phyloP scores from a whole-genome alignment of 2,329 filamentous ascomycete species.

The Penicillium glabrum region DNA sequence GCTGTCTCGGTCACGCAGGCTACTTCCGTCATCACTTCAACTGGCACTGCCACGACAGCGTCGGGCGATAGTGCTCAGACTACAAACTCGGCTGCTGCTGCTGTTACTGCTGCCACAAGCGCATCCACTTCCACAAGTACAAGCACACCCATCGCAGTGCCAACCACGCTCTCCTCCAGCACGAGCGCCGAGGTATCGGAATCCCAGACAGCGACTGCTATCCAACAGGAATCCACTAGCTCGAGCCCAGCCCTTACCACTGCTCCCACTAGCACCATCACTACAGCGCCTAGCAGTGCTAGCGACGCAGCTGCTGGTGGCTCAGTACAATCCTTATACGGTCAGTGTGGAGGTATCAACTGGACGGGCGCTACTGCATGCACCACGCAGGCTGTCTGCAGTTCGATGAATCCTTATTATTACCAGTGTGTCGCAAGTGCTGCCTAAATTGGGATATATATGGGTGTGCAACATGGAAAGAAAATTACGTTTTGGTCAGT shows the following conservation, averaged over 20 bases:
- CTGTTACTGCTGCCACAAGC: neutral
- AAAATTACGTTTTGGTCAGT: neutral
- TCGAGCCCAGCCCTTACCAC: neutral
- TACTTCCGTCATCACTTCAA: constrained; percentile 16
- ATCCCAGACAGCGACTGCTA: neutral
- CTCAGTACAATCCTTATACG: constrained; percentile 18
- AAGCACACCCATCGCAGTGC: neutral
- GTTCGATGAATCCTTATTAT: constrained; percentile 16
- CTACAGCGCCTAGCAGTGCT: neutral
- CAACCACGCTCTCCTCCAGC: neutral
- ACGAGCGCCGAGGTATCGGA: neutral
- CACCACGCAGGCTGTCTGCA: constrained; percentile 11
- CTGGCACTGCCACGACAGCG: constrained; percentile 16
- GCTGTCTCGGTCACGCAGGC: constrained; percentile 18
- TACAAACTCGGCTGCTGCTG: neutral
- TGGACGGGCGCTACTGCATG: constrained; percentile 19
- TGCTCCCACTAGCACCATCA: neutral
- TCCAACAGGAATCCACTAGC: neutral
- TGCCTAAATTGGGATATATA: neutral
- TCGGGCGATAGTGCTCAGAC: neutral
- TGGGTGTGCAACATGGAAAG: neutral
- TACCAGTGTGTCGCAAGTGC: constrained; percentile 18
- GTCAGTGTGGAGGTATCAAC: constrained; percentile 16
- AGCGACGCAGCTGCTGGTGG: neutral
- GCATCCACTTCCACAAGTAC: neutral